Evolutionary conservation across 2,329 filamentous ascomycete species (phyloP).

Genomic region (Botrytis paeoniae): DNA sequence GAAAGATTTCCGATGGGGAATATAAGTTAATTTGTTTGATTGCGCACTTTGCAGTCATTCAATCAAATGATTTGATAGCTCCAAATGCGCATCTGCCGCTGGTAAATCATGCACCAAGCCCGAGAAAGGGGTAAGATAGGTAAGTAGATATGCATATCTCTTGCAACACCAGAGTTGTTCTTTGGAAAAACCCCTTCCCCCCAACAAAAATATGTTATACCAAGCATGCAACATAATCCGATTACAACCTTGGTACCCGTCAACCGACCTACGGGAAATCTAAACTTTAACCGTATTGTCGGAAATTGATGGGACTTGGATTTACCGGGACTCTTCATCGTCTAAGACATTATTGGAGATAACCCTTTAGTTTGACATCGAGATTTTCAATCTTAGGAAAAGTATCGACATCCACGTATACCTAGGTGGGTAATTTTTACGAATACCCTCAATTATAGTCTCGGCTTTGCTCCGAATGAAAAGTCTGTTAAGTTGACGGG

Average conservation of each 20-base stretch:
- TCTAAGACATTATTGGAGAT: not conserved
- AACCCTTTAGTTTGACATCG: not conserved
- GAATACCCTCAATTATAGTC: not conserved
- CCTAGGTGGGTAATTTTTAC: not conserved
- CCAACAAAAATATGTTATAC: not conserved
- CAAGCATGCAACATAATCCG: not conserved
- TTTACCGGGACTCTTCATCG: not conserved
- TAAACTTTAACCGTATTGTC: slow-evolving; percentile 21
- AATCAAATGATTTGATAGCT: not conserved
- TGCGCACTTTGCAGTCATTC: not conserved
- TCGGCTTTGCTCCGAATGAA: not conserved
- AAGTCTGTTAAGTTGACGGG: not conserved
- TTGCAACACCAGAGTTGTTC: not conserved
- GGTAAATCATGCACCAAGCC: not conserved
- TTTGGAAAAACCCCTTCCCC: not conserved
- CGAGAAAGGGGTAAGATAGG: not conserved
- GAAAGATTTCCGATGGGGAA: slow-evolving; percentile 13
- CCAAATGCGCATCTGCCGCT: slow-evolving; percentile 15
- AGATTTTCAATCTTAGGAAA: not conserved
- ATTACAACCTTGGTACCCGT: slow-evolving; percentile 1
- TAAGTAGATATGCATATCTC: not conserved
- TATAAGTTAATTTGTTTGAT: not conserved
- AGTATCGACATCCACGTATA: not conserved
- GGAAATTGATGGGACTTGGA: slow-evolving; percentile 12
- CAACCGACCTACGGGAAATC: slow-evolving; percentile 12